These are phyloP conservation scores for Terana coerulea DNA, from an alignment of 768 basidiomycete genomes.

Conservation along the genomic window DNA sequence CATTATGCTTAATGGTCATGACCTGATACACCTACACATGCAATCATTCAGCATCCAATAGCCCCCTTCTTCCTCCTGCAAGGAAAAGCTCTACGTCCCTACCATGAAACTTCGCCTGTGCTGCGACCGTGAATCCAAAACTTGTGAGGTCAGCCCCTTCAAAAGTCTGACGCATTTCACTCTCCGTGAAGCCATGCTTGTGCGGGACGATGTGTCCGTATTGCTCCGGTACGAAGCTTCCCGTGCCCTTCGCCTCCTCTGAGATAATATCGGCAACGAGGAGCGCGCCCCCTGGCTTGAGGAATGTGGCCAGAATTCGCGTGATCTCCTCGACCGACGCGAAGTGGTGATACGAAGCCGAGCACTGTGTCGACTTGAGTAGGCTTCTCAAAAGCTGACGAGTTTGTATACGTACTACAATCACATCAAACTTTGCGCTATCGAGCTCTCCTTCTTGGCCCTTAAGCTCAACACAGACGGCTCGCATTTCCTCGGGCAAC, in stretches of 20 bases:
- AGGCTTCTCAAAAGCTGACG: background rate
- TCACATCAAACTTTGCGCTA: slow-evolving; percentile 59
- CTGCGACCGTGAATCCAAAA: slow-evolving; percentile 36
- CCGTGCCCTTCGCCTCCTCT: slow-evolving; percentile 21
- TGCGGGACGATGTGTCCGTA: slow-evolving; percentile 51
- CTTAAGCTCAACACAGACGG: slow-evolving; percentile 49
- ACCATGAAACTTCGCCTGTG: slow-evolving; percentile 29
- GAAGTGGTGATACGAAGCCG: slow-evolving; percentile 62
- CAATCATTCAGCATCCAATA: background rate
- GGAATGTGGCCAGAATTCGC: slow-evolving; percentile 44
- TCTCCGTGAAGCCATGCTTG: slow-evolving; percentile 47
- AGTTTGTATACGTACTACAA: slow-evolving; percentile 49
- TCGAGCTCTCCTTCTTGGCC: slow-evolving; percentile 46
- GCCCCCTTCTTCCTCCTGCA: slow-evolving; percentile 28
- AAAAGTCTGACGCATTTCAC: slow-evolving; percentile 46
- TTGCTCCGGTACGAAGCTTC: slow-evolving; percentile 25
- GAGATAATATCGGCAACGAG: slow-evolving; percentile 54
- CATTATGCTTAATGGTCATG: no score
- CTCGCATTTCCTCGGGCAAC: slow-evolving; percentile 60
- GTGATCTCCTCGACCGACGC: slow-evolving; percentile 47
- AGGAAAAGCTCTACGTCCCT: slow-evolving; percentile 47
- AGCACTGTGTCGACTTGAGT: slow-evolving; percentile 46
- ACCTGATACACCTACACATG: background rate
- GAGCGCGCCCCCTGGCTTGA: slow-evolving; percentile 60
- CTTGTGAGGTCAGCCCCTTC: slow-evolving; percentile 48